Evolutionary conservation across 2,329 filamentous ascomycete genomes (phyloP).

Genomic region (Neophaeococcomyces aloes): DNA sequence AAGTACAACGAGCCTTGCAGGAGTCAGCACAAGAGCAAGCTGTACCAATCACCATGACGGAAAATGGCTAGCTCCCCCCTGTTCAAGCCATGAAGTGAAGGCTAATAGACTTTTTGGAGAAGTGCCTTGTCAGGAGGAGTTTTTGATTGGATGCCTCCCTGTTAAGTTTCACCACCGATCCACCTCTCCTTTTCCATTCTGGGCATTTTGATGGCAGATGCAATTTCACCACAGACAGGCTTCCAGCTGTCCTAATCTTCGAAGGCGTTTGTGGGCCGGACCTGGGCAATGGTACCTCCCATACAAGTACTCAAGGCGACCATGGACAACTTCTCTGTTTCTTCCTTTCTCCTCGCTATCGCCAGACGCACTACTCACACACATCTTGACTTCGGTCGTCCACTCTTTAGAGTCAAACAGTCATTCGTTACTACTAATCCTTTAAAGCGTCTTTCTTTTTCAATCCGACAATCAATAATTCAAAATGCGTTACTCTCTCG

Average conservation of each 20-base stretch:
- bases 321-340: not conserved
- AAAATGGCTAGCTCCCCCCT: constrained; percentile 3
- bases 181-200: constrained; percentile 7
- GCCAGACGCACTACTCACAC: constrained; percentile 6
- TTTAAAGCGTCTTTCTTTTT: constrained; percentile 10
- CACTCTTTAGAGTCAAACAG: constrained; percentile 21
- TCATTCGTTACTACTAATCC: constrained; percentile 16
- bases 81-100: not conserved
- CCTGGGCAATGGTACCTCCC: not conserved
- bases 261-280: not conserved
- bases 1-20: not conserved
- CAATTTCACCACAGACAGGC: constrained; percentile 3
- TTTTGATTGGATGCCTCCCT: not conserved
- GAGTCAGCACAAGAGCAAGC: not conserved
- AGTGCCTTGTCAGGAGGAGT: not conserved
- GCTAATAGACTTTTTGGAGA: not conserved
- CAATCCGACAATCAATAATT: constrained; percentile 10
- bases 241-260: not conserved
- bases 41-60: not conserved
- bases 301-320: constrained; percentile 2
- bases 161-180: not conserved
- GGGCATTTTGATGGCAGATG: not conserved
- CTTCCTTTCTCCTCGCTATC: constrained; percentile 2
- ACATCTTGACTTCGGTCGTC: constrained; percentile 21
- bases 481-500: constrained; percentile 25